Base-by-base conservation (phyloP, 1,139 yeast species). In the Keqinozyma sinolaborantium region DNA sequence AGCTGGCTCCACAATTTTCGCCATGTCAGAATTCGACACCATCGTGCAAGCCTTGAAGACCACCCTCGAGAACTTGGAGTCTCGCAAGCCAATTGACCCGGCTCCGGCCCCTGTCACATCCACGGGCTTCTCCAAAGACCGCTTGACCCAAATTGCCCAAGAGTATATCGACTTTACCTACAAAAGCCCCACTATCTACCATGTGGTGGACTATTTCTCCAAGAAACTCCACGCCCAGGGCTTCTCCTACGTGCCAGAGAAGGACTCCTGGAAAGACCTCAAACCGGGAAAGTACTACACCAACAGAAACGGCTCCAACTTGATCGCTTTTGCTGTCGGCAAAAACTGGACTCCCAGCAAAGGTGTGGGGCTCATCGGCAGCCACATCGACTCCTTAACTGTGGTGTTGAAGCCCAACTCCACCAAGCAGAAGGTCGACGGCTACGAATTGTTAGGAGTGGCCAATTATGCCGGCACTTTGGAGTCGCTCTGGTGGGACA, bases 331-430 rank as follows among this genome's bases (percentile, higher is more conserved):
- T 38, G 55, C 55, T 2, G 51, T 62, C 13, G 74, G 75, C 4
- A 49, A 57, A 7, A 47, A 60, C 26, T 69, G 75, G 75, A 42
- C 41, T 5, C 66, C 70, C 1, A 35, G 35, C 4, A 48, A 51
- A 21, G 75, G 75, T 4, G 52, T 61, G 28, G 70, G 69, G 16
- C 56, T 57, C 11, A 54, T 68, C 35, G 74, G 72, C 1, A 53
- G 69, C 6, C 75, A 69, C 42, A 59, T 63, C 16, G 74, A 69
- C 42, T 53, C 74, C 0, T 53, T 69, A 32, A 61, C 72, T 0
- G 60, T 58, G 5, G 52, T 59, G 15, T 53, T 69, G 31, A 65
- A 66, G 36, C 72, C 73, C 12, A 50, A 47, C 30, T 61, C 69
- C 12, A 47, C 52, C 15, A 59, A 54, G 30, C 36, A 35, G 3